Conservation (phyloP, 805 yeast species). For the Wickerhamiella lipophila region DNA sequence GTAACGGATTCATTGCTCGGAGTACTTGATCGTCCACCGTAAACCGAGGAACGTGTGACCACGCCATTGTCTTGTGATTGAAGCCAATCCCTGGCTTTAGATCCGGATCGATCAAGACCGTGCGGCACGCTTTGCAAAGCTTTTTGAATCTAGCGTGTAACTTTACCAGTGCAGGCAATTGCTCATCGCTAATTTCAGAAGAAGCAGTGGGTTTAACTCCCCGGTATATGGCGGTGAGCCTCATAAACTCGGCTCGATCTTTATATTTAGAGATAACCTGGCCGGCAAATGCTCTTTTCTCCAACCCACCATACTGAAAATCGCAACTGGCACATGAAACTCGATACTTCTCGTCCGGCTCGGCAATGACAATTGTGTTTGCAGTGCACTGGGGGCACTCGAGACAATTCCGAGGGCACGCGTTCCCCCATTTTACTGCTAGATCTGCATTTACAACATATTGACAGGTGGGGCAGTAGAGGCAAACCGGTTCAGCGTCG, state of each 20-base stretch:
- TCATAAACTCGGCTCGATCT: conserved; percentile 4
- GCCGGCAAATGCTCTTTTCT: conserved; percentile 14
- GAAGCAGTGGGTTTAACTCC: neutral
- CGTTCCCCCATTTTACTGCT: conserved; percentile 21
- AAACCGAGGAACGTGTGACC: conserved; percentile 21
- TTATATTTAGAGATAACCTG: conserved; percentile 3
- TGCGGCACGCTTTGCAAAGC: conserved; percentile 27
- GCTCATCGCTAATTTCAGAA: neutral
- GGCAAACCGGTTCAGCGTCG: conserved; percentile 25
- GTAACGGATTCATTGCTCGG: conserved; percentile 1
- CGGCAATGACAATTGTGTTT: conserved; percentile 13
- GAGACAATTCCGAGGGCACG: conserved; percentile 29
- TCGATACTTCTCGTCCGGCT: conserved; percentile 10
- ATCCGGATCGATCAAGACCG: conserved; percentile 27
- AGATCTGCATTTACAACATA: conserved; percentile 23
- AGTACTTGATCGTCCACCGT: conserved; percentile 6
- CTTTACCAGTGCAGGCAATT: conserved; percentile 21
- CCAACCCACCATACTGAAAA: conserved; percentile 15
- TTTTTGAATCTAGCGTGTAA: conserved; percentile 24
- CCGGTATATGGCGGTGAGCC: conserved; percentile 3
- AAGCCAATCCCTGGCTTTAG: conserved; percentile 19
- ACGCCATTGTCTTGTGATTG: conserved; percentile 21
- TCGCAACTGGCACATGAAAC: conserved; percentile 22
- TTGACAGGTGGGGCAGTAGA: conserved; percentile 30
- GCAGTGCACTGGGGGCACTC: conserved; percentile 27